Evolutionary conservation across 2,329 filamentous ascomycete genomes (phyloP).

Genomic region (Cladophialophora carrionii): DNA sequence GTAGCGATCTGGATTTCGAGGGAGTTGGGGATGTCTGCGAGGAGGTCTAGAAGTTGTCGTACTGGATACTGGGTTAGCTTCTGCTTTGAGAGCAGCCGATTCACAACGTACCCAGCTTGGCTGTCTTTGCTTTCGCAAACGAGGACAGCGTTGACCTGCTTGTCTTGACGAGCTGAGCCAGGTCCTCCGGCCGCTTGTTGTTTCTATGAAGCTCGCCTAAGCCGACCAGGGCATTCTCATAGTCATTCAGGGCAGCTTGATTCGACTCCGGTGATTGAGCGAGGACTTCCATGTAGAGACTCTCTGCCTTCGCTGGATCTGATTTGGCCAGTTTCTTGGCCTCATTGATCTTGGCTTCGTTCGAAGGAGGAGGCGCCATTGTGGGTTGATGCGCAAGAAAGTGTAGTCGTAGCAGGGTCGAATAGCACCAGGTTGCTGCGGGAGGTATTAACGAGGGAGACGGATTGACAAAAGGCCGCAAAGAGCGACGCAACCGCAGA

Average conservation of each 20-base stretch:
- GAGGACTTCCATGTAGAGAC: slow-evolving; percentile 86
- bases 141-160: slow-evolving; percentile 90
- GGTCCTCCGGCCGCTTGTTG: slow-evolving; percentile 74
- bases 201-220: slow-evolving; percentile 92
- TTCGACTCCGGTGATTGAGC: slow-evolving; percentile 80
- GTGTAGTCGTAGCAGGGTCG: neutral
- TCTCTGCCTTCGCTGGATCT: slow-evolving; percentile 81
- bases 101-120: slow-evolving; percentile 76
- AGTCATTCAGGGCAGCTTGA: slow-evolving; percentile 86
- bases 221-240: slow-evolving; percentile 84
- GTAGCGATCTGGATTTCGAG: slow-evolving; percentile 92
- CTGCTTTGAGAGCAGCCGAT: slow-evolving; percentile 1
- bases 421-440: neutral
- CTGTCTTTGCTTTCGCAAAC: slow-evolving; percentile 98
- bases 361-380: slow-evolving; percentile 56
- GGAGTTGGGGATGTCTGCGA: slow-evolving; percentile 89
- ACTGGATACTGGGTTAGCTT: slow-evolving; percentile 58
- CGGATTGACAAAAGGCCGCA: slow-evolving; percentile 17
- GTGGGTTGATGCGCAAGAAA: slow-evolving; percentile 1
- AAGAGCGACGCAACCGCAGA: slow-evolving; percentile 20
- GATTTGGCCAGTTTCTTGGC: slow-evolving; percentile 81
- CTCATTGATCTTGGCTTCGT: slow-evolving; percentile 75
- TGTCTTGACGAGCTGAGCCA: slow-evolving; percentile 86
- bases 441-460: neutral
- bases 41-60: slow-evolving; percentile 93